Percentiles rank a stretch among this genome's conserved stretches.
These are phyloP conservation scores for Saccharomycopsis amapae DNA, from an alignment of 805 yeast genomes.

Conservation along the genomic window DNA sequence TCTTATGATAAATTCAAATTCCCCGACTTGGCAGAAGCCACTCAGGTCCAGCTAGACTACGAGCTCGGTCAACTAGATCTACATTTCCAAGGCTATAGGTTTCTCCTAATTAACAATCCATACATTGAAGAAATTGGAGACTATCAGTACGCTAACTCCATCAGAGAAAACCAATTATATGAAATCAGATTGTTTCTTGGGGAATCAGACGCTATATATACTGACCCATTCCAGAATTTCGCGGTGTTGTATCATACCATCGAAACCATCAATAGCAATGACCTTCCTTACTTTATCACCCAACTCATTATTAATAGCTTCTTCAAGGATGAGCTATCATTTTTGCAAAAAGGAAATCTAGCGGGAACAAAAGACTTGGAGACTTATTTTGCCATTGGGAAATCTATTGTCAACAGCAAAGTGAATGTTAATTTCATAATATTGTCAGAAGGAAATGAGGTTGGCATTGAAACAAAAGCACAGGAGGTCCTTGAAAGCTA, in stretches of 20 bases:
- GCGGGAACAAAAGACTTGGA: no score
- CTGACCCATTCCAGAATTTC: slow-evolving; percentile 35
- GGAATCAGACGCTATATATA: slow-evolving; percentile 37
- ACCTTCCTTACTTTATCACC: slow-evolving; percentile 54
- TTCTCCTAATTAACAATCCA: slow-evolving; percentile 21
- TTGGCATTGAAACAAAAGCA: no score
- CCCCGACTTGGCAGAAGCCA: slow-evolving; percentile 61
- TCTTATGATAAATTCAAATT: slow-evolving; percentile 40
- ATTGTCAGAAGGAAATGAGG: no score
- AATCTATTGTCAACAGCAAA: no score
- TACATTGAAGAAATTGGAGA: neutral
- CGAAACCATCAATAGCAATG: slow-evolving; percentile 45
- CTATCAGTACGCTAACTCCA: neutral
- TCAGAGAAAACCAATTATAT: slow-evolving; percentile 23
- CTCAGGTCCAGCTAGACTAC: slow-evolving; percentile 39
- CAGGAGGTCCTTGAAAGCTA: no score
- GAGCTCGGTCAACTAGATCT: slow-evolving; percentile 34
- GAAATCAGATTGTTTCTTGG: slow-evolving; percentile 35
- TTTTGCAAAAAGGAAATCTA: no score
- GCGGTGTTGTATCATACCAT: slow-evolving; percentile 37
- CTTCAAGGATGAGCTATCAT: slow-evolving; percentile 38
- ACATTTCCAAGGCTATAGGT: no score
- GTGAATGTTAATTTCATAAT: no score
- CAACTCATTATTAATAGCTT: slow-evolving; percentile 43
- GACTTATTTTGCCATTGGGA: no score